Base-by-base conservation (phyloP, 1,284 basidiomycete genomes). In the Anthracocystis panici-leucophaei region DNA sequence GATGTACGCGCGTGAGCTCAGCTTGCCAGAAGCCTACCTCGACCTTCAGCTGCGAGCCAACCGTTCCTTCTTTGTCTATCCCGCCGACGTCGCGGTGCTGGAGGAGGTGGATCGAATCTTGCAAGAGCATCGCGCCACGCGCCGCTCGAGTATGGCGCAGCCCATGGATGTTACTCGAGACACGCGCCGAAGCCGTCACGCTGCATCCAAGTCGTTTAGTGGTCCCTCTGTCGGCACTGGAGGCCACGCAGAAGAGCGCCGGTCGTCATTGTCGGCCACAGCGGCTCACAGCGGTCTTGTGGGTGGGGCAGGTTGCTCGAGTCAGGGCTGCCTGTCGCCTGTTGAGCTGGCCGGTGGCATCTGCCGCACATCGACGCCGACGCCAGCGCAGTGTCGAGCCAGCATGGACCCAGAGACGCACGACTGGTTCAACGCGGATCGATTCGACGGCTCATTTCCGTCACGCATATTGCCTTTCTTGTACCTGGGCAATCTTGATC, bases 371-470 rank as follows among this genome's bases (percentile, higher is more conserved):
- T 60, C 68, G 35, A 71, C 73, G 6, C 67, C 67, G 16, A 71
- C 73, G n/a, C 67, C 67, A 16, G 53, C 42, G n/a, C 60, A 63
- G 42, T 45, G 35, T 27, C 62, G 53, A n/a, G 27, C 46, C 63
- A 31, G 44, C 25, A 31, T 56, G 33, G 21, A 42, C 16, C 38
- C 57, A 11, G 52, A 62, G 11, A 56, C 38, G 44, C 70, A 71
- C 51, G 51, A 91, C 11, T 98, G 95, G 95, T 97, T 97, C 86
- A 91, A 94, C 79, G 93, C 95, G 85, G 89, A 90, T 41, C 87
- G 93, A 66, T 99, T 98, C 84, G 95, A 99, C 82, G 95, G 95
- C 27, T 93, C 92, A 76, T 95, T 99, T 87, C 95, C 96, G 8
- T 95, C 93, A 81, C 89, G 95, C 33, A 95, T 99, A 74, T 86